phyloP scores from a whole-genome alignment of 1,284 basidiomycete genomes.

The Moesziomyces globuligerus region DNA sequence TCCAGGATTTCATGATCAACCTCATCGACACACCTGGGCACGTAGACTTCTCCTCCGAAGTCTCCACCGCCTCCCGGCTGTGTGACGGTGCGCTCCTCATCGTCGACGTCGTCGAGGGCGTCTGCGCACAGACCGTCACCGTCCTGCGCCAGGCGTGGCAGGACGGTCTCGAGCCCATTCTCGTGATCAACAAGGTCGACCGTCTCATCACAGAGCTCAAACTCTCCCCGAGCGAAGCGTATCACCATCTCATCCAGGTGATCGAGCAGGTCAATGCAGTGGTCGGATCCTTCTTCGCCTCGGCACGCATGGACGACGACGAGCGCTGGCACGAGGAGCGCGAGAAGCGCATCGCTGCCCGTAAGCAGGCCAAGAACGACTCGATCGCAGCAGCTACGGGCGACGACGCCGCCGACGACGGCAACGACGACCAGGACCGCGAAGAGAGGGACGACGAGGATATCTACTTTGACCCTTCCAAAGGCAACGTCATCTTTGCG shows the following conservation, averaged over 20 bases:
- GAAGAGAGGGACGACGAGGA: conserved; percentile 92
- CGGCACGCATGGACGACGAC: conserved; percentile 93
- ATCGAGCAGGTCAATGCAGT: conserved; percentile 99
- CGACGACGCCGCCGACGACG: conserved; percentile 73
- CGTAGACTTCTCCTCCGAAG: conserved; percentile 97
- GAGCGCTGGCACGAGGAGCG: conserved; percentile 90
- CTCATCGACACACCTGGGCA: conserved; percentile 99
- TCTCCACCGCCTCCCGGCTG: conserved; percentile 89
- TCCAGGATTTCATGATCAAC: conserved; percentile 80
- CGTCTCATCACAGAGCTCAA: conserved; percentile 93
- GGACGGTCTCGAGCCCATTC: conserved; percentile 86
- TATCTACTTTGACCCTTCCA: conserved; percentile 95
- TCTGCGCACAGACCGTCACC: conserved; percentile 95
- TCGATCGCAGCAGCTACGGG: conserved; percentile 53
- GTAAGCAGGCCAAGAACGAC: conserved; percentile 72
- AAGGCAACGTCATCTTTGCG: conserved; percentile 96
- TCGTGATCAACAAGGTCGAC: conserved; percentile 98
- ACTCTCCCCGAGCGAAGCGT: conserved; percentile 88
- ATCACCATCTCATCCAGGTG: conserved; percentile 89
- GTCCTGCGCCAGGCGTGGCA: conserved; percentile 95
- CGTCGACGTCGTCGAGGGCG: conserved; percentile 98
- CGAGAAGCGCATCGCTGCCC: conserved; percentile 80
- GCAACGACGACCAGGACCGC: conserved; percentile 48
- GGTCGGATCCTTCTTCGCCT: conserved; percentile 94
- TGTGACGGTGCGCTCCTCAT: conserved; percentile 96